A percentile compares a stretch with the other conserved stretches of the same genome.
Conservation (phyloP, 345 rosid species). For the Tarenaya hassleriana region DNA sequence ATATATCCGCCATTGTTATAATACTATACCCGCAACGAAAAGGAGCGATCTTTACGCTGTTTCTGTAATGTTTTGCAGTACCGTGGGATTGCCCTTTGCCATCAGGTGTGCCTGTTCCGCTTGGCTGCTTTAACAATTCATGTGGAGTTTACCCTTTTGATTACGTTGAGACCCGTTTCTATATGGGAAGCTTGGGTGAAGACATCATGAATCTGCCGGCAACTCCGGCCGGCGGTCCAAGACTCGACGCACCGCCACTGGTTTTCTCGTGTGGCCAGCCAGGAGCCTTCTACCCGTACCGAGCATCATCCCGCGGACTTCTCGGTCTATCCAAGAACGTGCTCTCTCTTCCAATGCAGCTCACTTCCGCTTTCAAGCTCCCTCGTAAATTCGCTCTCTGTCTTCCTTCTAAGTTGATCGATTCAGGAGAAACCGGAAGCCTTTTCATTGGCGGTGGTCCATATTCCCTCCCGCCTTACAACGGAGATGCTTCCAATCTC, state of each 20-base stretch:
- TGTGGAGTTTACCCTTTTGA: constrained; percentile 30
- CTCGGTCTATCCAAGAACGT: constrained; percentile 28
- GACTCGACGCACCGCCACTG: neutral
- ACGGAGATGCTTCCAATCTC: constrained; percentile 17
- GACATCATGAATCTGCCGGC: constrained; percentile 21
- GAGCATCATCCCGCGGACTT: too few relatives aligned
- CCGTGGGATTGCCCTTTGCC: too few relatives aligned
- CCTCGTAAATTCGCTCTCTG: constrained; percentile 36
- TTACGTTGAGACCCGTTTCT: constrained; percentile 2
- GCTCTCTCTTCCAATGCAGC: constrained; percentile 24
- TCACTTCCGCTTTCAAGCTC: too few relatives aligned
- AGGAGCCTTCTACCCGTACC: too few relatives aligned
- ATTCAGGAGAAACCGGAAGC: constrained; percentile 13
- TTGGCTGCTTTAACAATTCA: too few relatives aligned
- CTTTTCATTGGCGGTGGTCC: constrained; percentile 31
- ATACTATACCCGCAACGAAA: constrained; percentile 24
- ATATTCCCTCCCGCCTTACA: constrained; percentile 21
- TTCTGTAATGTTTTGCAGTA: too few relatives aligned
- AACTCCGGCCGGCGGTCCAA: constrained; percentile 16
- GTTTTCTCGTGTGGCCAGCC: constrained; percentile 29
- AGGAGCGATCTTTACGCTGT: too few relatives aligned
- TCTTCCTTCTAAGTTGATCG: constrained; percentile 15
- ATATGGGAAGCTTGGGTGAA: constrained; percentile 23
- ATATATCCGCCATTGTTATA: too few relatives aligned
- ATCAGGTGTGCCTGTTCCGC: constrained; percentile 27